A percentile compares a stretch with the other conserved stretches of the same genome.
Conservation (phyloP, 352 stramenopile species). For the Thraustochytrium striatum region DNA sequence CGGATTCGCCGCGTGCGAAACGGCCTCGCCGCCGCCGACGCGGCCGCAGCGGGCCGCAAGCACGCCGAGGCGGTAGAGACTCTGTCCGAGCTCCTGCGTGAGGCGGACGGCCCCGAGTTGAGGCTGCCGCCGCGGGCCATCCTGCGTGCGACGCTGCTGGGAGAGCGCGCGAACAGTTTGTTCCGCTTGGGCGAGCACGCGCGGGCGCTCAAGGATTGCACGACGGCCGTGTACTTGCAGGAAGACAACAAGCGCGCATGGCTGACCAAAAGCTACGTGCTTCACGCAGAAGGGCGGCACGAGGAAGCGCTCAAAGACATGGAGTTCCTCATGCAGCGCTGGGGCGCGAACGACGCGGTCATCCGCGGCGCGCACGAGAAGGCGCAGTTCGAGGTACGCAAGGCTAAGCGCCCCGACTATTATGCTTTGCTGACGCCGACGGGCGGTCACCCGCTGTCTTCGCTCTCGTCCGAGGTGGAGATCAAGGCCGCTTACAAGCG, state of each 20-base stretch:
- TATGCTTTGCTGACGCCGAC: conserved; percentile 45
- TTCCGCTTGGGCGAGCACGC: conserved; percentile 54
- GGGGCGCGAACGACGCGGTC: conserved; percentile 50
- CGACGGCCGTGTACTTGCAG: conserved; percentile 53
- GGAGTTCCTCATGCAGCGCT: conserved; percentile 52
- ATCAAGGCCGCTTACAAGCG: conserved; percentile 54
- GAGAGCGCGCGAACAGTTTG: conserved; percentile 53
- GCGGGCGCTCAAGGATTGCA: conserved; percentile 53
- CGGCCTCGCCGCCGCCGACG: conserved; percentile 39
- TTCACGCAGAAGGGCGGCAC: conserved; percentile 52
- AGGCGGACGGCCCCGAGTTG: neutral
- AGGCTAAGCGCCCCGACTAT: conserved; percentile 54
- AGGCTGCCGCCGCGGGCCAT: conserved; percentile 50
- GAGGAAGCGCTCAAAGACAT: conserved; percentile 53
- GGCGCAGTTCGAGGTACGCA: conserved; percentile 57
- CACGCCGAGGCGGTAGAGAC: conserved; percentile 52
- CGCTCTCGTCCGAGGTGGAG: conserved; percentile 51
- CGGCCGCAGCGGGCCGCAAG: conserved; percentile 46
- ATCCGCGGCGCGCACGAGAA: conserved; percentile 57
- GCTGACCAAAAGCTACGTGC: conserved; percentile 54
- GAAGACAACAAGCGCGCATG: conserved; percentile 56
- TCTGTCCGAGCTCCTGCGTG: conserved; percentile 44
- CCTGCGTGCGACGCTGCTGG: conserved; percentile 50
- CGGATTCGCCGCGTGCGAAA: conserved; percentile 27
- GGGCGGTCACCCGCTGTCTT: conserved; percentile 2